These are phyloP conservation scores for Tetrapisispora pingtungensis DNA, from an alignment of 805 yeast genomes.

Conservation along the genomic window DNA sequence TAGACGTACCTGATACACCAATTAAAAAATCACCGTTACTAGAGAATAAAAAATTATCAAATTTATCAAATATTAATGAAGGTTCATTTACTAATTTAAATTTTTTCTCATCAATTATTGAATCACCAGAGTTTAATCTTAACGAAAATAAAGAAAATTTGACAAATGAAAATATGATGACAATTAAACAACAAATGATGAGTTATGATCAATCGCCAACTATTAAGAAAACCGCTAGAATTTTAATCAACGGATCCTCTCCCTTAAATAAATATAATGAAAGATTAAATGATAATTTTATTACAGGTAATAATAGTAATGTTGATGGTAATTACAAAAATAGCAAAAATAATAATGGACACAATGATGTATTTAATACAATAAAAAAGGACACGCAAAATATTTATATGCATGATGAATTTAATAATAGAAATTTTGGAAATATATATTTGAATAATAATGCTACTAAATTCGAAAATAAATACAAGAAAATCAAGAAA, in stretches of 20 bases:
- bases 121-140: conserved; percentile 9
- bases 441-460: conserved; percentile 4
- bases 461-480: conserved; percentile 11
- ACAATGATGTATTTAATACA: background rate
- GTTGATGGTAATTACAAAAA: background rate
- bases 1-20: conserved; percentile 25
- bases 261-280: conserved; percentile 9
- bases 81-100: conserved; percentile 4
- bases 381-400: background rate
- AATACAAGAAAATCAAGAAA: conserved; percentile 20
- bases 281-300: background rate
- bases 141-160: conserved; percentile 9
- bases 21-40: conserved; percentile 25
- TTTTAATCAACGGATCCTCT: conserved; percentile 12
- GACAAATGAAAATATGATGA: background rate
- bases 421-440: background rate
- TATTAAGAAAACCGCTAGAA: conserved; percentile 8
- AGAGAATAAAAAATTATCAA: conserved; percentile 6
- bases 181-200: background rate
- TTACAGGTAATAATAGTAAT: background rate
- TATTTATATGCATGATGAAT: background rate
- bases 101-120: conserved; percentile 6
- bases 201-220: conserved; percentile 11
- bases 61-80: background rate
- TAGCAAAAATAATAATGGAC: background rate